Conservation (phyloP, 192 early-diverging fungal species). For the Spizellomyces punctatus region DNA sequence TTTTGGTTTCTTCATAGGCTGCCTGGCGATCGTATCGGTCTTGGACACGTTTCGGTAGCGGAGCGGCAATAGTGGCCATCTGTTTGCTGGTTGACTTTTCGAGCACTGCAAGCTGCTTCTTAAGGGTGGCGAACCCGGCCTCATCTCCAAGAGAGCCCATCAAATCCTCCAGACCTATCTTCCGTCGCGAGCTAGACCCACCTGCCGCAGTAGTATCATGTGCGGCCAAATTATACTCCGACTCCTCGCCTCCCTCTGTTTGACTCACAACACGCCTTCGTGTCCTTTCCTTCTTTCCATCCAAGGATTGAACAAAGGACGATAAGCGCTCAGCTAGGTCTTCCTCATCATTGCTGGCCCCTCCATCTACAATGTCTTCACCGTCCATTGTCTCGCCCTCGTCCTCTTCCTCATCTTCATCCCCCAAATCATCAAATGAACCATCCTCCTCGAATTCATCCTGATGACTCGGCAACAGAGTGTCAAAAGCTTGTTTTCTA, state of each 20-base stretch:
- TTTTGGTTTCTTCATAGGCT: constrained; percentile 82
- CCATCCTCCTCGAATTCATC: constrained; percentile 19
- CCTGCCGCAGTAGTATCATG: constrained; percentile 35
- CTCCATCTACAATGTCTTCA: constrained; percentile 15
- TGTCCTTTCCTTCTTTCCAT: constrained; percentile 58
- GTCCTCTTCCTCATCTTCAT: constrained; percentile 35
- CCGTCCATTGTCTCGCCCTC: constrained; percentile 37
- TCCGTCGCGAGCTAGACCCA: constrained; percentile 27
- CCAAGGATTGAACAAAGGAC: constrained; percentile 61
- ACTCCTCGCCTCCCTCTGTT: constrained; percentile 74
- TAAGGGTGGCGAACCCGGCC: constrained; percentile 63
- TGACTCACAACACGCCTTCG: constrained; percentile 55
- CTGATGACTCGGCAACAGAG: constrained; percentile 4
- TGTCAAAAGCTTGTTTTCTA: neutral
- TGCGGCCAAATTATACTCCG: constrained; percentile 59
- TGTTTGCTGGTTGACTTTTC: constrained; percentile 52
- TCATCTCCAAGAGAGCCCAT: constrained; percentile 68
- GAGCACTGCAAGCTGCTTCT: constrained; percentile 62
- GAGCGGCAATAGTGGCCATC: constrained; percentile 64
- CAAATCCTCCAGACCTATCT: constrained; percentile 76
- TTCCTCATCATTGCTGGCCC: constrained; percentile 34
- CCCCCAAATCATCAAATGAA: constrained; percentile 16
- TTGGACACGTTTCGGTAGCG: constrained; percentile 79
- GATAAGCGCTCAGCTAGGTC: constrained; percentile 23
- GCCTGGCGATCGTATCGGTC: constrained; percentile 84